These are phyloP conservation scores for Thermothelomyces thermophilus DNA, from an alignment of 2,329 filamentous ascomycete genomes.

Conservation along the genomic window DNA sequence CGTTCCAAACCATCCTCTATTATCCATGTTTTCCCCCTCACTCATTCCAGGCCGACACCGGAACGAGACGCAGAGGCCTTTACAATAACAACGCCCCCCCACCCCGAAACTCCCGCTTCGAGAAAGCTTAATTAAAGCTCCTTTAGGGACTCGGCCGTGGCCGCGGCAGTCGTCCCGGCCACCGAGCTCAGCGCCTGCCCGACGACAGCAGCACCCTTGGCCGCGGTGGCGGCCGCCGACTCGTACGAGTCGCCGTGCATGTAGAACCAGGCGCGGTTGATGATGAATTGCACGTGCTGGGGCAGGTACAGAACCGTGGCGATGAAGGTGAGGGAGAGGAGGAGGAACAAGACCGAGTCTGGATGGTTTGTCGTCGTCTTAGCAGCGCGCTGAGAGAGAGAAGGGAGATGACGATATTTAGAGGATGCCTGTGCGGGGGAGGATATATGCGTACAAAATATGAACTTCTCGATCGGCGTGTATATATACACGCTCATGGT, in stretches of 20 bases:
- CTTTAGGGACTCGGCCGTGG: slow-evolving; percentile 28
- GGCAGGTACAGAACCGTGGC: slow-evolving; percentile 89
- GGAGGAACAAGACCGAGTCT: slow-evolving; percentile 91
- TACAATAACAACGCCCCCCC: too few species aligned
- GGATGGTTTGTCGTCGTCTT: neutral
- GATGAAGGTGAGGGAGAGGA: slow-evolving; percentile 78
- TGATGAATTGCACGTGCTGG: slow-evolving; percentile 77
- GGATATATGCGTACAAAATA: slow-evolving; percentile 67
- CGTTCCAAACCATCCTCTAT: too few species aligned
- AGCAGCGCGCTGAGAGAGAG: too few species aligned
- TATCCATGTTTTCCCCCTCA: too few species aligned
- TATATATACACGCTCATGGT: slow-evolving; percentile 97
- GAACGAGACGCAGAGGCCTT: too few species aligned
- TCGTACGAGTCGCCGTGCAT: slow-evolving; percentile 69
- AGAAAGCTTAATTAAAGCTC: too few species aligned
- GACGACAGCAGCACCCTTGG: neutral
- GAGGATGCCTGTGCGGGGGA: neutral
- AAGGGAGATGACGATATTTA: too few species aligned
- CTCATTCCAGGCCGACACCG: too few species aligned
- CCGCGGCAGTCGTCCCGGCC: slow-evolving; percentile 33
- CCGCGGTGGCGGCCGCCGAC: slow-evolving; percentile 31
- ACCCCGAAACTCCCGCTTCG: too few species aligned
- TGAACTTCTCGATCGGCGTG: slow-evolving; percentile 89
- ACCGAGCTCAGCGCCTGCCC: slow-evolving; percentile 26
- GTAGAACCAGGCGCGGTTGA: slow-evolving; percentile 89